Evolutionary conservation across 2,329 filamentous ascomycete species (phyloP).

Genomic region (Diaporthe nobilis): DNA sequence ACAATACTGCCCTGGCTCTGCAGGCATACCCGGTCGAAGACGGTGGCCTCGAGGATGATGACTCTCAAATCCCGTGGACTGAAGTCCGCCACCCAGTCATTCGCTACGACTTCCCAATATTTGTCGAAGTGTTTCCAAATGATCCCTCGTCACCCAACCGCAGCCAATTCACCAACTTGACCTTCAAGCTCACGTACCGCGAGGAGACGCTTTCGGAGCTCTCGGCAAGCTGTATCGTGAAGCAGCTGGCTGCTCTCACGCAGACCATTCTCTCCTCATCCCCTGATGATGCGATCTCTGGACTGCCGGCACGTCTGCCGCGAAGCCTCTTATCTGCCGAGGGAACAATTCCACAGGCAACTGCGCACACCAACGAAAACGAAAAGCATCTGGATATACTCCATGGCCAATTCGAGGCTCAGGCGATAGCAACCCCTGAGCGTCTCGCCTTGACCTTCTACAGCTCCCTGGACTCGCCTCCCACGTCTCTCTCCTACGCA

Average conservation of each 20-base stretch:
- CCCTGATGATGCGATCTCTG: constrained; percentile 39
- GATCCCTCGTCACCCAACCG: constrained; percentile 4
- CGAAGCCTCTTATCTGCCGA: constrained; percentile 41
- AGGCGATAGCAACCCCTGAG: constrained; percentile 43
- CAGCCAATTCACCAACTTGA: constrained; percentile 20
- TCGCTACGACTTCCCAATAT: constrained; percentile 44
- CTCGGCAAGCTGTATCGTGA: constrained; percentile 42
- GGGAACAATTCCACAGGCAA: constrained; percentile 44
- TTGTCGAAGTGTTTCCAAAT: constrained; percentile 42
- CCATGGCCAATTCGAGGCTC: constrained; percentile 47
- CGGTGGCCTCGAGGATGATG: neutral
- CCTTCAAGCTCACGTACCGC: constrained; percentile 43
- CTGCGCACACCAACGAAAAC: constrained; percentile 6
- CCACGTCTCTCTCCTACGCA: constrained; percentile 51
- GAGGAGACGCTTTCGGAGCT: constrained; percentile 41
- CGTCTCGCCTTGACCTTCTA: constrained; percentile 44
- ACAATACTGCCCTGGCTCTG: constrained; percentile 53
- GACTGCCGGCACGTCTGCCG: constrained; percentile 39
- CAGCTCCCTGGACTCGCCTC: constrained; percentile 44
- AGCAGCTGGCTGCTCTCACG: constrained; percentile 43
- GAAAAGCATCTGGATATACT: constrained; percentile 43
- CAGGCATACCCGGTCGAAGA: constrained; percentile 49
- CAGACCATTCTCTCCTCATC: constrained; percentile 38
- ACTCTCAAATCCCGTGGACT: constrained; percentile 36
- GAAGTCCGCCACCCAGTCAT: constrained; percentile 39